Evolutionary conservation across 257 asterid genomes (phyloP).

Genomic region (Solanum microdontum): DNA sequence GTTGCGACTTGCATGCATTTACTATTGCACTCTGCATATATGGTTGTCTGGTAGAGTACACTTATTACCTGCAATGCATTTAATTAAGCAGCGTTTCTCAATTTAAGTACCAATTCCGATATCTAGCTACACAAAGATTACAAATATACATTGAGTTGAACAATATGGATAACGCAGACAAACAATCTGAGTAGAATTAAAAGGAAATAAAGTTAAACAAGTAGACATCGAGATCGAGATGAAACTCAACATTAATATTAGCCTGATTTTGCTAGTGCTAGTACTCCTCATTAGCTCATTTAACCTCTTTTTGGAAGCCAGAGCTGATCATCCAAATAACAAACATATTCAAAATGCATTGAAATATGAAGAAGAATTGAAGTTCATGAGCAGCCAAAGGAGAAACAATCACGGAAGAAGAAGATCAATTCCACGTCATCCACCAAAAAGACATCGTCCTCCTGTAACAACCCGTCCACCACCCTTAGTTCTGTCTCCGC

Average conservation of each 20-base stretch:
- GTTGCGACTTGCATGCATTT: background rate
- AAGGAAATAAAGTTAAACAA: background rate
- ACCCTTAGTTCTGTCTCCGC: background rate
- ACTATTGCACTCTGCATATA: background rate
- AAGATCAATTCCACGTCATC: background rate
- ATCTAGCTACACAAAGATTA: background rate
- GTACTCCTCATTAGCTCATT: background rate
- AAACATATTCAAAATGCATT: background rate
- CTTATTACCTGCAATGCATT: background rate
- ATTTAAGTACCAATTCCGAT: background rate
- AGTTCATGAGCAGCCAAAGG: background rate
- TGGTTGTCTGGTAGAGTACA: background rate
- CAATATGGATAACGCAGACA: background rate
- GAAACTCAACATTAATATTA: background rate
- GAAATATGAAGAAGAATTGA: background rate
- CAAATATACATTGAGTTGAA: background rate
- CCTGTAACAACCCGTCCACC: background rate
- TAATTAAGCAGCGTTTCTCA: background rate
- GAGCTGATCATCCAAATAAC: background rate
- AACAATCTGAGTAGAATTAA: background rate
- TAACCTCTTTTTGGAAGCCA: background rate
- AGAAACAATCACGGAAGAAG: background rate
- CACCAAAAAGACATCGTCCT: background rate
- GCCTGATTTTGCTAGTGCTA: background rate
- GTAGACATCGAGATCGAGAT: background rate